Evolutionary conservation across 371 early-diverging fungal species (phyloP), one percentile per base, ranked within the genome.

Genomic region (Sporodiniella umbellata): DNA sequence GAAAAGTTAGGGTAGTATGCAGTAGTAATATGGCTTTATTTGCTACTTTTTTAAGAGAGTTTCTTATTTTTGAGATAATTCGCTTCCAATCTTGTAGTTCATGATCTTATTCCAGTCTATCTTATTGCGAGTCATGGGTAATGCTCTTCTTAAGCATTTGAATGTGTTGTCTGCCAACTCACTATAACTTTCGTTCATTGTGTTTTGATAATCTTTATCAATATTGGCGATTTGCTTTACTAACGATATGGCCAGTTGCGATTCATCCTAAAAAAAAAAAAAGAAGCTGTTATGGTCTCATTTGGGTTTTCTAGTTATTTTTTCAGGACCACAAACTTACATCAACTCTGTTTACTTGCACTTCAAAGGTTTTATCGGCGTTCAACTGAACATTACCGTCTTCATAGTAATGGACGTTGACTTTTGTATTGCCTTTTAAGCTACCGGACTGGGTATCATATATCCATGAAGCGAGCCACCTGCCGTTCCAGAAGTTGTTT

Each of bases 301-400:
- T n/a, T n/a, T n/a, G n/a, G n/a, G n/a, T 28, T 28, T 28, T 28
- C 30, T 28, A 7, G 7, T 28, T 28, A 4, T 28, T 28, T 28
- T 28, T 28, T 10, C 10, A 7, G 10, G 11, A 15, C 21, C 37
- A 8, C 10, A 5, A 12, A 31, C 40, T 45, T 63, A 77, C 72
- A 37, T 63, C 59, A 12, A 45, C 35, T 25, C 42, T 47, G 12
- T 51, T 8, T 2, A 71, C 65, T n/a, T 76, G 54, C 15, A 56
- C 24, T 39, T 60, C 72, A 40, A 84, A 57, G 0, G 85, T 84
- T 60, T 91, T 89, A 18, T 76, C 75, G 14, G 90, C 78, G 51
- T 90, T 87, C 51, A 95, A 65, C 68, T 98, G 99, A 35, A 98
- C 96, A 56, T 98, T 98, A 22, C 99, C 99, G 55, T 98, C 96